Base-by-base conservation (phyloP, 2,329 filamentous ascomycete genomes). In the Fusarium chaquense region DNA sequence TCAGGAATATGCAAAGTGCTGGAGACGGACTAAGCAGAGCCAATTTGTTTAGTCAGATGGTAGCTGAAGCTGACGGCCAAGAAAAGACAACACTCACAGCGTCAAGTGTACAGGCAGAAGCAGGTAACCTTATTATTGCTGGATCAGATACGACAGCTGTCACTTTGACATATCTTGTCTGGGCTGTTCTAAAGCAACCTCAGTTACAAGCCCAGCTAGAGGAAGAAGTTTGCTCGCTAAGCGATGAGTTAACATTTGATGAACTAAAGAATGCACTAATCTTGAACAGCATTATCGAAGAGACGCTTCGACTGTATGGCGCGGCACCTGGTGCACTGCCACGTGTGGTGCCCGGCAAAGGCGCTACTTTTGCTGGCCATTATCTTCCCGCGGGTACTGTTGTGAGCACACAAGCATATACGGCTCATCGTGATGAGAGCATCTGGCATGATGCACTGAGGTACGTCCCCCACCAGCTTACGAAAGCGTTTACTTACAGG, bases 311-410 rank as follows among this genome's bases (percentile, higher is more conserved):
- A 3, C 24, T 72, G 0, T 72, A 72, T 11, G 69, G 69, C 0
- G 69, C 69, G 2, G 69, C 69, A 1, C 65, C 65, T 7, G 69
- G 65, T 13, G 50, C 47, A 3, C 24, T 67, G 5, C 69, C 69
- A 0, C 51, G 69, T 0, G 30, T 45, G 1, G 69, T 67, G 1
- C 69, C 69, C 1, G 26, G 30, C 0, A 56, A 57, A 4, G 64
- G 67, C 0, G 32, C 55, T 2, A 44, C 53, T 1, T 18, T 67
- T 0, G 40, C 50, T 1, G 51, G 51, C 0, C 22, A 65, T 12
- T 41, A 33, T 2, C 36, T 71, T 2, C 67, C 67, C 0, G 13
- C 33, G 0, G 67, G 63, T 2, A 61, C 50, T 0, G 44, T 53
- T 0, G 68, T 71, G 11, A 57, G 60, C 5, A 72, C 69, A 0